Percentiles rank a stretch among this genome's conserved stretches.
Conservation (phyloP, 805 yeast species). For the Peterozyma xylosa region DNA sequence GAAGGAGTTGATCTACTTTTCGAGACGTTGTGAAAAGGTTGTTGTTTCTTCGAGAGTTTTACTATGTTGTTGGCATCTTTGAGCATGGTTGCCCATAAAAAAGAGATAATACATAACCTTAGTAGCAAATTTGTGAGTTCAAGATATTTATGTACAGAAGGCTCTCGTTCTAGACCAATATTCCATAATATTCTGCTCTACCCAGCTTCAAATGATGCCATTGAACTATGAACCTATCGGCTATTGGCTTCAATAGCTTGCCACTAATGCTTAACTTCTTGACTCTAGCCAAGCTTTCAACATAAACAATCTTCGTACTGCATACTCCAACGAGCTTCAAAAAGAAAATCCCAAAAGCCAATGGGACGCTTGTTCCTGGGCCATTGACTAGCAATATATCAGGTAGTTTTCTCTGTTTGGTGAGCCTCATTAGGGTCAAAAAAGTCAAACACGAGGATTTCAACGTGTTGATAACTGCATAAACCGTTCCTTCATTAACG, state of each 20-base stretch:
- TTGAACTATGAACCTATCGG: constrained; percentile 80
- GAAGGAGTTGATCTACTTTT: too few species aligned
- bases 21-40: too few species aligned
- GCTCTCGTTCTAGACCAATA: constrained; percentile 45
- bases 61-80: too few species aligned
- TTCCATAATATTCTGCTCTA: constrained; percentile 70
- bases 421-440: constrained; percentile 7
- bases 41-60: too few species aligned
- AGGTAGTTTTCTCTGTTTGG: constrained; percentile 12
- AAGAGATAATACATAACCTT: too few species aligned
- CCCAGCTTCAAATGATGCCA: constrained; percentile 64
- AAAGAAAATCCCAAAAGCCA: constrained; percentile 49
- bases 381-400: constrained; percentile 50
- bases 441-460: constrained; percentile 20
- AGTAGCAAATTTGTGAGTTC: too few species aligned
- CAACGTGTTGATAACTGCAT: constrained; percentile 24
- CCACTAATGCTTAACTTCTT: constrained; percentile 72
- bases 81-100: too few species aligned
- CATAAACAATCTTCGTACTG: constrained; percentile 57
- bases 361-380: constrained; percentile 74
- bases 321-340: constrained; percentile 40
- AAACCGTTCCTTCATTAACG: constrained; percentile 26
- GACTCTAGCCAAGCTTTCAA: constrained; percentile 87
- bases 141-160: neutral
- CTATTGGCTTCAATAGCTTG: constrained; percentile 54